Percentiles rank a stretch among this genome's conserved stretches.
Evolutionary conservation across 116 monocot species (phyloP).

Genomic region (Zostera marina): DNA sequence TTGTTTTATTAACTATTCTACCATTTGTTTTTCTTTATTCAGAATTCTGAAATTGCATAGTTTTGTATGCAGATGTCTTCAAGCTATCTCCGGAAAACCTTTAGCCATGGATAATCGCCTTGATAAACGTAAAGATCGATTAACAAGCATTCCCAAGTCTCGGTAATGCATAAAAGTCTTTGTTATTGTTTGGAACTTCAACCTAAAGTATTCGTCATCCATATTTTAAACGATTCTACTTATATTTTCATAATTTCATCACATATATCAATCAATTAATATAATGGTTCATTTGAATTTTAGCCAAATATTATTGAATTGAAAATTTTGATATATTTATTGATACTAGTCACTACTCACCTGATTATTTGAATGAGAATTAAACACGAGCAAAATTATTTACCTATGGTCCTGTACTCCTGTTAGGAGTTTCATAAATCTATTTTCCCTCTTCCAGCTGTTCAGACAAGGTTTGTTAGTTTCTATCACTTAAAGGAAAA

Average conservation of each 20-base stretch:
- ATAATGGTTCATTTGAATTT: background rate
- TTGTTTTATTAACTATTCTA: background rate
- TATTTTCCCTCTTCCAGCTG: no score
- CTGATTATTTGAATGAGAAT: no score
- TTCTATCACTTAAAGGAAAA: no score
- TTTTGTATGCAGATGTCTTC: background rate
- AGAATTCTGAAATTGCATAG: background rate
- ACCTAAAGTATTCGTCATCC: background rate
- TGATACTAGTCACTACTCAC: no score
- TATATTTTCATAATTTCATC: conserved; percentile 1
- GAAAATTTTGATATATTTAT: no score
- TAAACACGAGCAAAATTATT: no score
- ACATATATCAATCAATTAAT: background rate
- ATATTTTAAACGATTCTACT: background rate
- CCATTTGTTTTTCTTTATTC: background rate
- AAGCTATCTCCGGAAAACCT: conserved; percentile 1
- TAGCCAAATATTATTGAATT: background rate
- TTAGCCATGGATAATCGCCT: background rate
- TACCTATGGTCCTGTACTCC: no score
- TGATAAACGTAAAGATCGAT: conserved; percentile 2
- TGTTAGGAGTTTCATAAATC: no score
- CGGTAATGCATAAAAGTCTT: conserved; percentile 6
- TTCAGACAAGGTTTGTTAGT: no score
- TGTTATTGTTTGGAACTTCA: background rate
- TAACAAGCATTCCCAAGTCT: background rate